These are phyloP conservation scores for Physaria fendleri DNA, from an alignment of 345 rosid genomes.

Conservation along the genomic window DNA sequence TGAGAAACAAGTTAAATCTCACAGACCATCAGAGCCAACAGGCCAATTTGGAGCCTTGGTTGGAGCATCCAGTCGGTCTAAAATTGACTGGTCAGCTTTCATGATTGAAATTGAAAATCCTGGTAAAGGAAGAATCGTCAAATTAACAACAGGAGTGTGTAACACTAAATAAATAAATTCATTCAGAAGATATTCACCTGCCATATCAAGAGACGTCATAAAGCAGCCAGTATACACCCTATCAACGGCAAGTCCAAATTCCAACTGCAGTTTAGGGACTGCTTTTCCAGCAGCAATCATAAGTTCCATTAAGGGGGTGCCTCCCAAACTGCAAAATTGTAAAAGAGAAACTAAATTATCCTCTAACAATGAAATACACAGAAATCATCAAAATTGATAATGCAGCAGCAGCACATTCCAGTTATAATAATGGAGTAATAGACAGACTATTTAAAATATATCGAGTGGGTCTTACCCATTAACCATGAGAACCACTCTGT, in stretches of 20 bases:
- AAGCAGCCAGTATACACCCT: conserved; percentile 96
- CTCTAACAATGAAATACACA: not conserved
- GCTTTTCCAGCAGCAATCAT: conserved; percentile 94
- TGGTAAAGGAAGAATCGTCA: conserved; percentile 27
- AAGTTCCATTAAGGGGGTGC: conserved; percentile 89
- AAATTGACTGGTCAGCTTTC: conserved; percentile 67
- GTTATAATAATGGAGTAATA: not conserved
- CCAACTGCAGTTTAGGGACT: conserved; percentile 83
- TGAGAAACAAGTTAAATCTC: not conserved
- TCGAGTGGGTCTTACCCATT: conserved; percentile 59
- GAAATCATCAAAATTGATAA: not conserved
- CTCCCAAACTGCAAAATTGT: conserved; percentile 60
- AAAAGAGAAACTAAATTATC: not conserved
- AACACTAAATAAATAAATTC: not conserved
- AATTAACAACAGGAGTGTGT: conserved; percentile 2
- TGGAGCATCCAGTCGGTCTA: conserved; percentile 75
- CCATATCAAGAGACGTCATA: conserved; percentile 99
- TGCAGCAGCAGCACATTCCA: not conserved
- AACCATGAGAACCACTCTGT: conserved; percentile 87
- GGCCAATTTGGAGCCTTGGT: conserved; percentile 99
- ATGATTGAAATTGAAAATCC: conserved; percentile 93
- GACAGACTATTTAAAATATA: not conserved
- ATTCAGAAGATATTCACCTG: conserved; percentile 52
- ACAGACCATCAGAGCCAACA: conserved; percentile 77
- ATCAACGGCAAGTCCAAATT: conserved; percentile 93